Evolutionary conservation across 345 rosid genomes (phyloP).

Genomic region (Dipteronia dyeriana): DNA sequence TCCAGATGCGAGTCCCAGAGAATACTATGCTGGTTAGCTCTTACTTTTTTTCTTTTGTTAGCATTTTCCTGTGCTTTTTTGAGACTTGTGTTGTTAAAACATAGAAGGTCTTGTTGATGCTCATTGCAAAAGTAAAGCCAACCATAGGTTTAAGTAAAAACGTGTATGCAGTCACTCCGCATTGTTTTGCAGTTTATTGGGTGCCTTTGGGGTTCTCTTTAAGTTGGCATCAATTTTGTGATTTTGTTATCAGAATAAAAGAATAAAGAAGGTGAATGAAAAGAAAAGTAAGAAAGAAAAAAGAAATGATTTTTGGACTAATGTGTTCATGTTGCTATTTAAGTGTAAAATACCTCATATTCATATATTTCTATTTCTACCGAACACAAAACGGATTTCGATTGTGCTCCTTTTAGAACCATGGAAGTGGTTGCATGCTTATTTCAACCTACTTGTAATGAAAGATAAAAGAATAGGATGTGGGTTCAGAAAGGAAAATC

Average conservation of each 20-base stretch:
- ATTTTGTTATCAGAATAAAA: neutral
- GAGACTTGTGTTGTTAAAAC: neutral
- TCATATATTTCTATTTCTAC: neutral
- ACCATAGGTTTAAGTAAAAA: neutral
- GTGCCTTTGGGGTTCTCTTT: neutral
- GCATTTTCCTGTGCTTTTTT: neutral
- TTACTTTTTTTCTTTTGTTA: neutral
- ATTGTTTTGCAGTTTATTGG: neutral
- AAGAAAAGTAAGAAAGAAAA: too few species aligned
- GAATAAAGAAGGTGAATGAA: too few species aligned
- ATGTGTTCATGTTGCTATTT: neutral
- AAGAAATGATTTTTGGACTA: neutral
- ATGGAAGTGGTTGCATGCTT: neutral
- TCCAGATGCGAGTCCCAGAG: conserved; percentile 89
- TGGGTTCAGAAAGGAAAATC: neutral
- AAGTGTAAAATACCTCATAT: neutral
- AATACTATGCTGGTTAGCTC: conserved; percentile 64
- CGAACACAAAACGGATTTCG: neutral
- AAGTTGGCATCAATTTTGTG: neutral
- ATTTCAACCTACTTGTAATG: neutral
- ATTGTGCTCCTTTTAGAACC: neutral
- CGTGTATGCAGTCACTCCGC: neutral
- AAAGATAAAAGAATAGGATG: neutral
- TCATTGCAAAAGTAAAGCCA: neutral
- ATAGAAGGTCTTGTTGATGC: neutral